These are phyloP conservation scores for Chenopodium album DNA, from an alignment of 148 eudicot genomes.

Conservation along the genomic window DNA sequence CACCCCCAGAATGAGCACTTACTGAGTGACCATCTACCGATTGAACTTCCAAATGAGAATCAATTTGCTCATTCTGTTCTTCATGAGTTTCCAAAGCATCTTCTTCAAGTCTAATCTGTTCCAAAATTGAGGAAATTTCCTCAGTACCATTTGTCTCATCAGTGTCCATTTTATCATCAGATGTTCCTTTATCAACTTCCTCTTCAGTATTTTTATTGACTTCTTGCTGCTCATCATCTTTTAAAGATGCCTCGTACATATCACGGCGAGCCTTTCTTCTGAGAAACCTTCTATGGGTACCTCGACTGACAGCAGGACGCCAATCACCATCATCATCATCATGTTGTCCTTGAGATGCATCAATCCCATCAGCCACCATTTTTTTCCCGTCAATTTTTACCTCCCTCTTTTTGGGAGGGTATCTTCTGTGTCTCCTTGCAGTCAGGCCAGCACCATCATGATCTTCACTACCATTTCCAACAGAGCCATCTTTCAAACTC, in stretches of 20 bases:
- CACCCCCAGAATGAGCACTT: conserved; percentile 24
- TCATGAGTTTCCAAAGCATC: conserved; percentile 30
- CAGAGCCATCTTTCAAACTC: conserved; percentile 43
- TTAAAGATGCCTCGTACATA: conserved; percentile 40
- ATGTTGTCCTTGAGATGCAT: conserved; percentile 80
- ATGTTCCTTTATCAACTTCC: conserved; percentile 23
- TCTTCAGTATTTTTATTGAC: conserved; percentile 29
- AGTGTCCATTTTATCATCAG: conserved; percentile 25
- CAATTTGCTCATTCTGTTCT: conserved; percentile 26
- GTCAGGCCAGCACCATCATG: conserved; percentile 37
- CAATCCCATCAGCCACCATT: conserved; percentile 88
- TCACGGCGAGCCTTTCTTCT: conserved; percentile 87
- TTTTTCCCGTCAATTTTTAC: conserved; percentile 76
- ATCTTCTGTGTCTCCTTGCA: conserved; percentile 42
- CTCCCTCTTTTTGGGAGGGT: conserved; percentile 60
- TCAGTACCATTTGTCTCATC: conserved; percentile 27
- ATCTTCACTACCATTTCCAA: conserved; percentile 46
- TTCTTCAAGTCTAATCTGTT: conserved; percentile 69
- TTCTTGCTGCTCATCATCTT: conserved; percentile 47
- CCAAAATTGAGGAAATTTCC: conserved; percentile 54
- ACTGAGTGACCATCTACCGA: background rate
- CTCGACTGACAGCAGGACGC: conserved; percentile 90
- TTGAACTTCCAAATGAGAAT: conserved; percentile 20
- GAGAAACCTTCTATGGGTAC: conserved; percentile 84
- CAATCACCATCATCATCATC: conserved; percentile 71